phyloP scores from a whole-genome alignment of 2,329 filamentous ascomycete genomes.

The Pseudogymnoascus sp. region DNA sequence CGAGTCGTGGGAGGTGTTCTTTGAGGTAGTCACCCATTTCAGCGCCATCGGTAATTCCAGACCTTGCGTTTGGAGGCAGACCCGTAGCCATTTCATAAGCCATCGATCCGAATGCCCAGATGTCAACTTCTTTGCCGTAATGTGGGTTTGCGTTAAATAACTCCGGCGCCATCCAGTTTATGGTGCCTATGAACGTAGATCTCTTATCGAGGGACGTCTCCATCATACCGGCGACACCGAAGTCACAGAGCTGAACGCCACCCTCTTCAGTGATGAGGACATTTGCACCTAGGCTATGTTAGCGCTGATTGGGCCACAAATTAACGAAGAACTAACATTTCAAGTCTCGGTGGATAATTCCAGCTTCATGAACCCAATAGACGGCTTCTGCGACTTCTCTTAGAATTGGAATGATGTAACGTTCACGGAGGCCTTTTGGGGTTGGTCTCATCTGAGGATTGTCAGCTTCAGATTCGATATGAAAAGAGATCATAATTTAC shows the following conservation, averaged over 20 bases:
- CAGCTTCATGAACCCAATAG: conserved; percentile 58
- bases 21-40: conserved; percentile 49
- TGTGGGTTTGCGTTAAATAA: conserved; percentile 57
- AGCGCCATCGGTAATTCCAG: conserved; percentile 37
- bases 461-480: conserved; percentile 26
- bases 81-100: conserved; percentile 75
- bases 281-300: conserved; percentile 48
- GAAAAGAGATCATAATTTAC: conserved; percentile 39
- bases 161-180: conserved; percentile 82
- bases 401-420: conserved; percentile 60
- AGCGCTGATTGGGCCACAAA: conserved; percentile 9
- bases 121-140: conserved; percentile 67
- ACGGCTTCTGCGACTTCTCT: conserved; percentile 59
- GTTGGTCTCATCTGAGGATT: conserved; percentile 51
- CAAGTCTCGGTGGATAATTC: conserved; percentile 64
- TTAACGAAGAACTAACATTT: conserved; percentile 41
- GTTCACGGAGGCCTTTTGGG: conserved; percentile 58
- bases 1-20: conserved; percentile 56
- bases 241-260: conserved; percentile 73
- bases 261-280: conserved; percentile 72
- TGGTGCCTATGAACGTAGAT: conserved; percentile 73
- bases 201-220: conserved; percentile 69
- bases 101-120: conserved; percentile 79
- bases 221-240: conserved; percentile 72
- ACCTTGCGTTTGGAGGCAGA: conserved; percentile 58